A percentile compares a stretch with the other conserved stretches of the same genome.
phyloP scores from a whole-genome alignment of 257 asterid species.

The Plantago major region DNA sequence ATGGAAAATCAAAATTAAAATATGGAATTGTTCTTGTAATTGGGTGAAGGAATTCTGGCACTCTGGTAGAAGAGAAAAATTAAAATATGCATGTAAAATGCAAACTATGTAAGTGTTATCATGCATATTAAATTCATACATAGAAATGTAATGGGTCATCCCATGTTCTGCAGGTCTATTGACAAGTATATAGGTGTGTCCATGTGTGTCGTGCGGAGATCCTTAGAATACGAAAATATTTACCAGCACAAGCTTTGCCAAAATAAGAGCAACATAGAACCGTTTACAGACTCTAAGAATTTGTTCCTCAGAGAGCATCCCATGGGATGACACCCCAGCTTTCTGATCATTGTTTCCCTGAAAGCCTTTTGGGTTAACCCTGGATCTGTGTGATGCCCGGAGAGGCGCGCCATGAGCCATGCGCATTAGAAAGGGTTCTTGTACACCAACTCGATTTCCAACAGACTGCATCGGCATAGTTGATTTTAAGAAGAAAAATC shows the following conservation, averaged over 20 bases:
- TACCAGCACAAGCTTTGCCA: conserved; percentile 96
- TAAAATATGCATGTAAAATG: too few relatives aligned
- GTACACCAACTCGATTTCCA: conserved; percentile 93
- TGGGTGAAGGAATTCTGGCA: too few relatives aligned
- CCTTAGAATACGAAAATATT: background rate
- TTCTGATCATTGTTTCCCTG: conserved; percentile 41
- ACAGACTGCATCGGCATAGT: conserved; percentile 63
- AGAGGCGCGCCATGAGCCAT: conserved; percentile 98
- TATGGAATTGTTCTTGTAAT: too few relatives aligned
- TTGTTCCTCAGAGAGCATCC: conserved; percentile 66
- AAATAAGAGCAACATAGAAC: conserved; percentile 84
- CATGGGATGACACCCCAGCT: conserved; percentile 36
- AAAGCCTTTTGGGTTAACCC: conserved; percentile 44
- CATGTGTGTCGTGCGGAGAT: too few relatives aligned
- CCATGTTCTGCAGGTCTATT: too few relatives aligned
- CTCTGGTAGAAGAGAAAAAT: too few relatives aligned
- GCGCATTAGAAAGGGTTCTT: conserved; percentile 93
- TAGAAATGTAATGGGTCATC: too few relatives aligned
- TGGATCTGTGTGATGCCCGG: conserved; percentile 44
- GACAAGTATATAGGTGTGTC: too few relatives aligned
- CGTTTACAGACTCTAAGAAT: conserved; percentile 85
- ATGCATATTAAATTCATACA: too few relatives aligned
- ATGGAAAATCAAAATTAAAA: too few relatives aligned
- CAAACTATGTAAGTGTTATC: too few relatives aligned
- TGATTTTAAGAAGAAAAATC: too few relatives aligned